These are phyloP conservation scores for Euphorbia celastroides DNA, from an alignment of 441 rosid species.

Conservation along the genomic window DNA sequence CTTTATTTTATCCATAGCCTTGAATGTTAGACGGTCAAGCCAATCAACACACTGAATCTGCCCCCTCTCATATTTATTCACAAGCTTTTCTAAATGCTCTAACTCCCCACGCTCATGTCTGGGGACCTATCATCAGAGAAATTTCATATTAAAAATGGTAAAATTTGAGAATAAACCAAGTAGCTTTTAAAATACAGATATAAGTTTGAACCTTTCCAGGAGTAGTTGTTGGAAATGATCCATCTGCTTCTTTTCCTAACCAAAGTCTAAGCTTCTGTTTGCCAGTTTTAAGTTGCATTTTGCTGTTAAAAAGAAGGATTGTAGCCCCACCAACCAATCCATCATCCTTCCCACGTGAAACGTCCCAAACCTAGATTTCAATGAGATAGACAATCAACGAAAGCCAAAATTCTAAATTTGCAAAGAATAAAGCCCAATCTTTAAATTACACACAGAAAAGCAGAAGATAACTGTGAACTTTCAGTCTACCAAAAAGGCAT, in stretches of 20 bases:
- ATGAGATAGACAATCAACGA: constrained; percentile 10
- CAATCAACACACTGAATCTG: constrained; percentile 86
- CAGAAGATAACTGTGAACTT: not conserved
- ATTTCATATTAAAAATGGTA: not conserved
- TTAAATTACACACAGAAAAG: not conserved
- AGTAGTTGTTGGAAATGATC: constrained; percentile 76
- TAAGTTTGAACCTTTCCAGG: constrained; percentile 84
- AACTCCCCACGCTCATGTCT: constrained; percentile 86
- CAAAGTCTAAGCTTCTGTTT: constrained; percentile 96
- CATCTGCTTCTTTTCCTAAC: constrained; percentile 90
- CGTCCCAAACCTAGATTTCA: constrained; percentile 84
- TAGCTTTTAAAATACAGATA: constrained; percentile 3
- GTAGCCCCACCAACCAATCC: constrained; percentile 93
- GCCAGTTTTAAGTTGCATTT: constrained; percentile 90
- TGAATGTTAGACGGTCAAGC: constrained; percentile 89
- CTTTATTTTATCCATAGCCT: constrained; percentile 76
- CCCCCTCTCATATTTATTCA: constrained; percentile 88
- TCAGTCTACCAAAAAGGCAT: constrained; percentile 9
- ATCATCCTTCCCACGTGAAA: constrained; percentile 76
- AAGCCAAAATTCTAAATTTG: constrained; percentile 12
- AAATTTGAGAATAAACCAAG: constrained; percentile 10
- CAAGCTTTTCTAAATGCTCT: constrained; percentile 89
- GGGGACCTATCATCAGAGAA: constrained; percentile 55
- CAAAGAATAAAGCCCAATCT: constrained; percentile 4
- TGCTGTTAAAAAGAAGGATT: constrained; percentile 77